Conservation (phyloP, 257 asterid species). For the Salvia hispanica region DNA sequence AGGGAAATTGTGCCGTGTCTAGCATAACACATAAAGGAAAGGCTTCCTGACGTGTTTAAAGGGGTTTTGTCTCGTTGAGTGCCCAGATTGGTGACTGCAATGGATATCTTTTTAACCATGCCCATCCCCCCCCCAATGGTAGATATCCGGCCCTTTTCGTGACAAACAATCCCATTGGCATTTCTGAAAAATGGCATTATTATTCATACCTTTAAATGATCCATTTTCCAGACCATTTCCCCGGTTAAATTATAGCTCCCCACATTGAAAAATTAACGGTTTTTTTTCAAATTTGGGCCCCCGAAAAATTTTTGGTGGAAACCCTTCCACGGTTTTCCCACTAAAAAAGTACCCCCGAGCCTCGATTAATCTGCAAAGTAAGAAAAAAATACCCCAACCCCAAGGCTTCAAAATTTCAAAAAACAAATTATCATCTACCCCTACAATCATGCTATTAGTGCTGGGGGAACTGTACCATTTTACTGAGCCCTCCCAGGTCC, state of each 20-base stretch:
- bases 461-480: constrained; percentile 60
- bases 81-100: constrained; percentile 58
- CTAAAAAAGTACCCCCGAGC: constrained; percentile 63
- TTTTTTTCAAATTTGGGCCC: constrained; percentile 85
- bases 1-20: constrained; percentile 65
- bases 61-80: constrained; percentile 36
- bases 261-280: constrained; percentile 76
- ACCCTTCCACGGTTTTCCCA: constrained; percentile 86
- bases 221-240: constrained; percentile 33
- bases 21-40: constrained; percentile 63
- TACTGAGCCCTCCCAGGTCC: constrained; percentile 88
- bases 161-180: constrained; percentile 57
- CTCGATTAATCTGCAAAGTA: constrained; percentile 83
- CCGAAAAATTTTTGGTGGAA: constrained; percentile 61
- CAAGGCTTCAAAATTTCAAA: constrained; percentile 1
- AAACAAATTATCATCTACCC: not conserved
- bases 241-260: constrained; percentile 42
- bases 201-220: constrained; percentile 32
- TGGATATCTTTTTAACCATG: constrained; percentile 57
- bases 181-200: constrained; percentile 54
- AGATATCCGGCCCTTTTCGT: constrained; percentile 45
- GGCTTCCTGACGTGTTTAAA: constrained; percentile 42
- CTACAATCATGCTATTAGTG: not conserved
- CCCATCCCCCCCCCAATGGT: constrained; percentile 64
- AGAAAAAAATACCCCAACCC: not conserved